Conservation (phyloP, 2,329 filamentous ascomycete species). For the Pseudogymnoascus destructans region DNA sequence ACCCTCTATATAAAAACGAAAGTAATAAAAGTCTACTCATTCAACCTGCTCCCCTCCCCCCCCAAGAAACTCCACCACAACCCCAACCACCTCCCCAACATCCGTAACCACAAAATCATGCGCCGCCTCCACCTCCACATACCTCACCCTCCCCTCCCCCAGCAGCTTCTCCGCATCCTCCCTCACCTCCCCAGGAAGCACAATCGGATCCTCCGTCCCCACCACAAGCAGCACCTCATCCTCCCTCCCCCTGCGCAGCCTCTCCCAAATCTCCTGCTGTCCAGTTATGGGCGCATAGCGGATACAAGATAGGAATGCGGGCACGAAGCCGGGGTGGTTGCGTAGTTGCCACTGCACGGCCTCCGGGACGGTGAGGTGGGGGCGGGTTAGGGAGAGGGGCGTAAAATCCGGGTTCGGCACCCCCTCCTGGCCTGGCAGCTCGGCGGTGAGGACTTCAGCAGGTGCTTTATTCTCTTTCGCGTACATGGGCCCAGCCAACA, state of each 20-base stretch:
- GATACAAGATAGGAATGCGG: conserved; percentile 46
- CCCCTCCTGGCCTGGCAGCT: conserved; percentile 13
- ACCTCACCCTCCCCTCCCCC: conserved; percentile 33
- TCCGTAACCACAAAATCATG: conserved; percentile 54
- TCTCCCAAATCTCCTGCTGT: conserved; percentile 38
- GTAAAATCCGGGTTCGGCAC: conserved; percentile 1
- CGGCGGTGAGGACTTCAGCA: neutral
- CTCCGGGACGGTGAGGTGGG: conserved; percentile 16
- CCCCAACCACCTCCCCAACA: conserved; percentile 31
- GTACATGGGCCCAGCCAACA: conserved; percentile 10
- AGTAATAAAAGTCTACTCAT: neutral
- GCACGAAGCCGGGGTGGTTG: conserved; percentile 44
- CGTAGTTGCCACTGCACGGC: conserved; percentile 44
- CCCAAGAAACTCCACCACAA: conserved; percentile 38
- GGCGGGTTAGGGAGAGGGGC: conserved; percentile 14
- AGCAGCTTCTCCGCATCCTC: conserved; percentile 17
- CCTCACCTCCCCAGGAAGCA: conserved; percentile 33
- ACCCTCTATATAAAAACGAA: no score
- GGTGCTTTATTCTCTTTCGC: neutral
- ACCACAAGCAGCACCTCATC: conserved; percentile 38
- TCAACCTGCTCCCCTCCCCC: neutral
- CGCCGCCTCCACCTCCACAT: conserved; percentile 39
- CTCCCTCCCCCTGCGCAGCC: conserved; percentile 33
- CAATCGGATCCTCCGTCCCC: conserved; percentile 35
- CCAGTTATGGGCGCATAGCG: conserved; percentile 39